Percentiles rank a stretch among this genome's conserved stretches.
phyloP scores from a whole-genome alignment of 306 rosid species.

The Malus fusca region DNA sequence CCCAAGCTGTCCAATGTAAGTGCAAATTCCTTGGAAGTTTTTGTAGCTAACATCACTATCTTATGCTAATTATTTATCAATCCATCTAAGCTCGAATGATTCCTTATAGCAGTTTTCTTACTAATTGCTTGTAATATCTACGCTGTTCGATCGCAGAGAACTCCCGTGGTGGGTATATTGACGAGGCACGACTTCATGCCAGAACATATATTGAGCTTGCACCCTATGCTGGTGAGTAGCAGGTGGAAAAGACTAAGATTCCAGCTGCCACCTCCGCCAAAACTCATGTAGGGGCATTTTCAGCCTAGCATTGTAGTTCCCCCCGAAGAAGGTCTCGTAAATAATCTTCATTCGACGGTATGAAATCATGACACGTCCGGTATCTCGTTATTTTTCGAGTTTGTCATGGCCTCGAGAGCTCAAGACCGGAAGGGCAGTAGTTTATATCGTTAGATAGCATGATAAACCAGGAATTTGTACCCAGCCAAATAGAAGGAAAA shows the following conservation, averaged over 20 bases:
- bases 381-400: not conserved
- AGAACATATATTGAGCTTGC: conserved; percentile 67
- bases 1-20: conserved; percentile 82
- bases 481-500: too few relatives aligned
- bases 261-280: conserved; percentile 21
- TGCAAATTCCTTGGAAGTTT: not conserved
- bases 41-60: not conserved
- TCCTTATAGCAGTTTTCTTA: not conserved
- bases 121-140: not conserved
- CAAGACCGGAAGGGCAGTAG: not conserved
- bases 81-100: not conserved
- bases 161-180: conserved; percentile 72
- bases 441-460: not conserved
- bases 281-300: conserved; percentile 16
- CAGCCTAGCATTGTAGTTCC: conserved; percentile 7
- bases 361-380: not conserved
- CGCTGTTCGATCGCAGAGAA: conserved; percentile 49
- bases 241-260: conserved; percentile 64
- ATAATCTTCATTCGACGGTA: conserved; percentile 1
- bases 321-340: conserved; percentile 1
- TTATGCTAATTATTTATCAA: not conserved
- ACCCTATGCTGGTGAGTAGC: conserved; percentile 63
- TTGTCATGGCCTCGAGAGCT: conserved; percentile 12
- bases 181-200: conserved; percentile 90
- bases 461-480: not conserved